Percentiles rank a stretch among this genome's conserved stretches.
Evolutionary conservation across 495 filamentous ascomycete species (phyloP).

Genomic region (Letharia lupina): DNA sequence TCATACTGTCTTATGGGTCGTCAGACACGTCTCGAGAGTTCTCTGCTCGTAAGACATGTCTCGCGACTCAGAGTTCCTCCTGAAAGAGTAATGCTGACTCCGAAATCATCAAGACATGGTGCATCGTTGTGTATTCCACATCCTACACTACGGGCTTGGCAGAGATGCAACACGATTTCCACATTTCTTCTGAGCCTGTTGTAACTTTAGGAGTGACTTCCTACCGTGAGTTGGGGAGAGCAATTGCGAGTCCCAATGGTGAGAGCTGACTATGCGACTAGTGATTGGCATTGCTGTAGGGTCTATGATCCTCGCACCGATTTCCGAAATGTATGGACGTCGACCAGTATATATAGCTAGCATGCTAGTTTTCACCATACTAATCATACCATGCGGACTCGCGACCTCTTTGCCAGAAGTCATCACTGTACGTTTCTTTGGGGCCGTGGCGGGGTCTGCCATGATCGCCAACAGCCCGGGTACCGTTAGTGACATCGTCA

Average conservation of each 20-base stretch:
- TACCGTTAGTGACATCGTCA: constrained; percentile 70
- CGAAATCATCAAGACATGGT: constrained; percentile 3
- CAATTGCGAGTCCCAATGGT: constrained; percentile 19
- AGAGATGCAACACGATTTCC: constrained; percentile 60
- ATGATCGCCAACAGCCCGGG: constrained; percentile 78
- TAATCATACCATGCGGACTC: constrained; percentile 65
- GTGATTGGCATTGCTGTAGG: constrained; percentile 57
- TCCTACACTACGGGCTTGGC: constrained; percentile 65
- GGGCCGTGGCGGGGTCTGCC: constrained; percentile 66
- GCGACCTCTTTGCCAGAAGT: constrained; percentile 56
- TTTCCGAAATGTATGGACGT: constrained; percentile 74
- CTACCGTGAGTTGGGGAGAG: constrained; percentile 41
- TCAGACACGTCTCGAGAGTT: no score
- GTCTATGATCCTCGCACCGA: constrained; percentile 62
- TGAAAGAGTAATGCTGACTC: no score
- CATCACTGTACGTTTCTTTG: constrained; percentile 64
- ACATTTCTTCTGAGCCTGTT: constrained; percentile 43
- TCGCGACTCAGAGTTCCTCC: no score
- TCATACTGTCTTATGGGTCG: no score
- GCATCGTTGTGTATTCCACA: constrained; percentile 72
- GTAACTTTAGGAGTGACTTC: constrained; percentile 71
- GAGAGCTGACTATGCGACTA: constrained; percentile 1
- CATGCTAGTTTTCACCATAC: constrained; percentile 51
- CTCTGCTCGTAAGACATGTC: no score
- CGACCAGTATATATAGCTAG: constrained; percentile 60